Evolutionary conservation across 2,329 filamentous ascomycete genomes (phyloP), one percentile per base, ranked within the genome.

Genomic region (Trichoderma koningiopsis): DNA sequence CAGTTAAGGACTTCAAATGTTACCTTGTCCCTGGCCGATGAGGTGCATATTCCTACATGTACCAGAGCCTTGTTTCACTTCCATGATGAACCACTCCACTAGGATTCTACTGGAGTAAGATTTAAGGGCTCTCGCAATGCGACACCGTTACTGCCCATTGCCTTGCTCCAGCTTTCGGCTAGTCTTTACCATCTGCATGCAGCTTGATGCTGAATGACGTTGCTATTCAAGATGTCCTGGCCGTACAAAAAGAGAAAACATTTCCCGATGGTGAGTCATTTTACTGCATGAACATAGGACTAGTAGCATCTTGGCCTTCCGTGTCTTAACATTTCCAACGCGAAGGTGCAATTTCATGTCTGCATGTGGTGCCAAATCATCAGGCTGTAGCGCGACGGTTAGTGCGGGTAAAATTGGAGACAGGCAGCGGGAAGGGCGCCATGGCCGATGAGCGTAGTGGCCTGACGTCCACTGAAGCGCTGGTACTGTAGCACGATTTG

Each of bases 341-440:
- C 52, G 16, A 55, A 27, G 27, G 24, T 7, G 40, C 40, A 43
- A 43, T 43, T 43, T 37, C 6, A 58, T 37, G 33, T 35, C 33
- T 13, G n/a, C n/a, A n/a, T n/a, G n/a, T n/a, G 33, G 33, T 13
- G 19, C 37, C 47, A 35, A 31, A 63, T 63, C 60, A 52, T 5
- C 60, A 27, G 19, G n/a, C 35, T 52, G 52, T 53, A 63, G 60
- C 60, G 60, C 60, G 7, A 29, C 59, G 60, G 60, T 63, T 53
- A 63, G 47, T 53, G 47, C 60, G 60, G 60, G 60, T 63, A 63
- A 63, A 63, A 63, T 33, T 63, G 60, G 60, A 10, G 60, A 63
- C 55, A 6, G 22, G 4, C 16, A 27, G 47, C 60, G 60, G 60
- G 47, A 63, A 47, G 43, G 59, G 59, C 59, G 59, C 59, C n/a